Percentiles rank a stretch among this genome's conserved stretches.
These are phyloP conservation scores for Coemansia sp. DNA, from an alignment of 371 early-diverging fungal species.

Conservation along the genomic window DNA sequence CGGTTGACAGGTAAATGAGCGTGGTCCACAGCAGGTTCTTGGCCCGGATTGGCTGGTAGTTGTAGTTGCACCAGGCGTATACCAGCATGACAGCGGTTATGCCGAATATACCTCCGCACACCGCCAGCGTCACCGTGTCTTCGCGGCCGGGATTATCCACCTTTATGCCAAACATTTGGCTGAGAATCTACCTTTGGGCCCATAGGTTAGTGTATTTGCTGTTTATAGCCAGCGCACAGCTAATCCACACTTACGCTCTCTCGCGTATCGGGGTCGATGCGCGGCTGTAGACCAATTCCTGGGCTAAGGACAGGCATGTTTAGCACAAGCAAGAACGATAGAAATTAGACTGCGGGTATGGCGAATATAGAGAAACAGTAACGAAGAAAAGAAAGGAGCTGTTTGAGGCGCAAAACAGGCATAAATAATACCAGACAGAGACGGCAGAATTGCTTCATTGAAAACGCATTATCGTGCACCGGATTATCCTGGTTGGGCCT, in stretches of 20 bases:
- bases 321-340: not conserved
- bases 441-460: too few species aligned
- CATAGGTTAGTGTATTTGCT: not conserved
- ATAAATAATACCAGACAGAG: too few species aligned
- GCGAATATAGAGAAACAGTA: not conserved
- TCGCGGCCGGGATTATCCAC: conserved; percentile 13
- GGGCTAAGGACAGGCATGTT: not conserved
- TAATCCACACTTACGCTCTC: not conserved
- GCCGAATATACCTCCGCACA: conserved; percentile 13
- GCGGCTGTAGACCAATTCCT: not conserved
- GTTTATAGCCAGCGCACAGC: not conserved
- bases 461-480: too few species aligned
- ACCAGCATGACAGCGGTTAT: conserved; percentile 17
- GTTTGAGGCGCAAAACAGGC: too few species aligned
- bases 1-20: conserved; percentile 15
- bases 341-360: not conserved
- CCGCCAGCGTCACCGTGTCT: conserved; percentile 15
- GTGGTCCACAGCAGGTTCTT: conserved; percentile 24
- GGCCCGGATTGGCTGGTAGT: conserved; percentile 35
- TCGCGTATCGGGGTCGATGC: not conserved
- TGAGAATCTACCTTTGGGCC: conserved; percentile 4
- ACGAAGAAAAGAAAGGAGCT: not conserved
- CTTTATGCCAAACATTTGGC: not conserved
- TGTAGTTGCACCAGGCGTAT: conserved; percentile 24
- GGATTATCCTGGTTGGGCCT: too few species aligned